A percentile compares a stretch with the other conserved stretches of the same genome.
Conservation (phyloP, 2,329 filamentous ascomycete genomes). For the Ploettnerulaceae sp. region DNA sequence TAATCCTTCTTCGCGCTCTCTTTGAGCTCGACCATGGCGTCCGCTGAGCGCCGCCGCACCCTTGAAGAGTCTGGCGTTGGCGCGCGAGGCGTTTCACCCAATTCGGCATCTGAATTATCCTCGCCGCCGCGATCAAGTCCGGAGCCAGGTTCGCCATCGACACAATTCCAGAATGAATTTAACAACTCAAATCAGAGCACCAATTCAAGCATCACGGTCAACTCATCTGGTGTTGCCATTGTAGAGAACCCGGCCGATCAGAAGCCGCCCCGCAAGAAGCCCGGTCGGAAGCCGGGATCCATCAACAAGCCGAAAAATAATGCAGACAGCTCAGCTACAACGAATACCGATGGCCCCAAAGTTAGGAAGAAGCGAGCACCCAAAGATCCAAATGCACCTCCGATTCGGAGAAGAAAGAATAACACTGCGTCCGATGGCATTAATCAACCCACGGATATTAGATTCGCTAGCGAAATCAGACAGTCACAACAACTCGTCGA, state of each 20-base stretch:
- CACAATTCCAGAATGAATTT: slow-evolving; percentile 28
- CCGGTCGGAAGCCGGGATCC: slow-evolving; percentile 59
- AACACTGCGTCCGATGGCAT: slow-evolving; percentile 34
- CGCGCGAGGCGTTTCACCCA: slow-evolving; percentile 19
- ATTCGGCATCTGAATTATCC: slow-evolving; percentile 44
- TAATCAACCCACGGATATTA: slow-evolving; percentile 22
- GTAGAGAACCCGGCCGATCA: slow-evolving; percentile 16
- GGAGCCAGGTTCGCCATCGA: slow-evolving; percentile 43
- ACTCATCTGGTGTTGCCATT: slow-evolving; percentile 17
- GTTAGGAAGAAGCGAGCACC: slow-evolving; percentile 51
- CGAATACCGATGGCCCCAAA: slow-evolving; percentile 40
- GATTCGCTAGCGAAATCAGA: slow-evolving; percentile 26
- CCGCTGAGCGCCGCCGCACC: slow-evolving; percentile 9
- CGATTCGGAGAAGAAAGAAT: slow-evolving; percentile 52
- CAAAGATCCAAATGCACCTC: slow-evolving; percentile 53
- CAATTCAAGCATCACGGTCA: slow-evolving; percentile 26
- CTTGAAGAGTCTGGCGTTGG: slow-evolving; percentile 16
- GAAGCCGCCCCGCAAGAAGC: slow-evolving; percentile 49
- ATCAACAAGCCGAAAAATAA: slow-evolving; percentile 35
- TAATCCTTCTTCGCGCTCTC: neutral
- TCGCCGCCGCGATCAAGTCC: slow-evolving; percentile 48
- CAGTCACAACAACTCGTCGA: slow-evolving; percentile 12
- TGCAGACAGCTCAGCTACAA: slow-evolving; percentile 37
- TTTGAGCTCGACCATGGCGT: slow-evolving; percentile 10
- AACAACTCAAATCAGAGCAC: neutral